Evolutionary conservation across 345 rosid species (phyloP).

Genomic region (Gossypium sturtianum): DNA sequence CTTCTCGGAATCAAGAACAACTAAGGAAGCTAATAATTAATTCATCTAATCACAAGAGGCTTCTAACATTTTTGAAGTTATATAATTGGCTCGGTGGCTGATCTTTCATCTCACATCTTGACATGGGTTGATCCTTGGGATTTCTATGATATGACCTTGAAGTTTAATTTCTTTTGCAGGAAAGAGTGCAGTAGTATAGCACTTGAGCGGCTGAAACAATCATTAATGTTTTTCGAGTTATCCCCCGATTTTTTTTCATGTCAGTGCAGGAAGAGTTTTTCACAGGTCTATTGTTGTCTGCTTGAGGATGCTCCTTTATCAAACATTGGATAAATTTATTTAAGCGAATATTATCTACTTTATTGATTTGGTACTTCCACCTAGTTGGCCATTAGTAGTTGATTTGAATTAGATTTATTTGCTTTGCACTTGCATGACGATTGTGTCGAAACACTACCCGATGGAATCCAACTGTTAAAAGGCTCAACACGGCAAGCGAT

Average conservation of each 20-base stretch:
- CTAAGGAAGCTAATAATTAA: slow-evolving; percentile 10
- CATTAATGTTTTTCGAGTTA: not conserved
- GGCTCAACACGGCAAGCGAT: no score
- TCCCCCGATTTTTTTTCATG: not conserved
- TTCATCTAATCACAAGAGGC: not conserved
- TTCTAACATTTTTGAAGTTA: not conserved
- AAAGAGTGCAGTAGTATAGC: not conserved
- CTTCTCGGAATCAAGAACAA: slow-evolving; percentile 42
- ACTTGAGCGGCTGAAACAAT: slow-evolving; percentile 4
- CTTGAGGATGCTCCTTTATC: not conserved
- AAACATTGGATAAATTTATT: not conserved
- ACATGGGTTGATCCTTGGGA: slow-evolving; percentile 3
- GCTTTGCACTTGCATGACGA: no score
- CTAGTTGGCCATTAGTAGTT: no score
- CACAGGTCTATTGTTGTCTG: not conserved
- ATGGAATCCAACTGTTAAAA: no score
- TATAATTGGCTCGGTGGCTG: not conserved
- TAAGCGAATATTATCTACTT: not conserved
- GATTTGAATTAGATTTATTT: no score
- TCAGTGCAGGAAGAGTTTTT: not conserved
- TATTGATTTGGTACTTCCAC: not conserved
- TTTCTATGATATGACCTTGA: not conserved
- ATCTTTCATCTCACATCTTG: not conserved
- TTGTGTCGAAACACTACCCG: no score
- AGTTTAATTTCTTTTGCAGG: not conserved